Evolutionary conservation across 176 grass and related monocot genomes (phyloP).

Genomic region (Cenchrus americanus): DNA sequence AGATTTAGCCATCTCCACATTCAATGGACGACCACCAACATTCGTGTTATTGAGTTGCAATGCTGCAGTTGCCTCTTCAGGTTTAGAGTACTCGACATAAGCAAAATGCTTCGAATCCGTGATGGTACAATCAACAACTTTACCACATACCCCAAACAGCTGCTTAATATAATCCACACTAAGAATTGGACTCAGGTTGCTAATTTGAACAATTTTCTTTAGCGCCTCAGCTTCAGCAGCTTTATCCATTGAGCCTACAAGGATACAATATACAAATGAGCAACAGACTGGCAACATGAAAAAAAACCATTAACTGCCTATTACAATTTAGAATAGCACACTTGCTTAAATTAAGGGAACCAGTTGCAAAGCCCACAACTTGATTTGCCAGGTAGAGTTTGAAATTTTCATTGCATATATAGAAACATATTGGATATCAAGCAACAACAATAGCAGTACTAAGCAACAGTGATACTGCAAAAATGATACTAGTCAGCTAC

Average conservation of each 20-base stretch:
- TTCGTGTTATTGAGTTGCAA: slow-evolving; percentile 77
- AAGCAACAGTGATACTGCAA: background rate
- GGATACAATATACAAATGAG: slow-evolving; percentile 26
- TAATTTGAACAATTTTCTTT: slow-evolving; percentile 93
- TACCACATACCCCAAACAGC: slow-evolving; percentile 84
- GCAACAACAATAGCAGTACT: background rate
- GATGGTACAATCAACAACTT: slow-evolving; percentile 84
- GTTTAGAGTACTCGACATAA: slow-evolving; percentile 86
- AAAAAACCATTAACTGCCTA: slow-evolving; percentile 7
- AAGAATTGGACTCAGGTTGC: slow-evolving; percentile 88
- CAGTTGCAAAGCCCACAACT: background rate
- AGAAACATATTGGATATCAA: background rate
- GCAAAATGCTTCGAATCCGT: slow-evolving; percentile 87
- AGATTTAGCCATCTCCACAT: slow-evolving; percentile 98
- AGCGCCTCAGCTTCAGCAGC: slow-evolving; percentile 60
- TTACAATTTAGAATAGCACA: background rate
- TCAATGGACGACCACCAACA: slow-evolving; percentile 84
- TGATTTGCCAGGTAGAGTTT: background rate
- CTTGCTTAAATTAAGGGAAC: background rate
- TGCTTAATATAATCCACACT: slow-evolving; percentile 83
- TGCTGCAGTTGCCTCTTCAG: slow-evolving; percentile 83
- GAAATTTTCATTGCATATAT: background rate
- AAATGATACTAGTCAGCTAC: background rate
- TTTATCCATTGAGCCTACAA: slow-evolving; percentile 69
- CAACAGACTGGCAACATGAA: background rate